Percentiles rank a stretch among this genome's conserved stretches.
These are phyloP conservation scores for Oryza australiensis DNA, from an alignment of 176 grass and related monocot genomes.

Conservation along the genomic window DNA sequence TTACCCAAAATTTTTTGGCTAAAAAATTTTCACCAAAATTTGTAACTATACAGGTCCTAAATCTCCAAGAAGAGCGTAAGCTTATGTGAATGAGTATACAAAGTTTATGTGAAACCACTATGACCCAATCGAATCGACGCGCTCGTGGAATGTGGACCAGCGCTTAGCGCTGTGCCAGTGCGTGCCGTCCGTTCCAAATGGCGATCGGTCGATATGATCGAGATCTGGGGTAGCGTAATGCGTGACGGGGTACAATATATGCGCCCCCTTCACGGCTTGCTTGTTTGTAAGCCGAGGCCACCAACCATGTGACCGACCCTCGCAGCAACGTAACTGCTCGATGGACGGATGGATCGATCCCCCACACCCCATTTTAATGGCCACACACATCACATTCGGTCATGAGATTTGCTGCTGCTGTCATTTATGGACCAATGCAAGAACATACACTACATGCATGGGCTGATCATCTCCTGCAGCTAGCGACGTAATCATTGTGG, in stretches of 20 bases:
- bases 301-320: conserved; percentile 30
- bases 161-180: not conserved
- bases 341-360: not conserved
- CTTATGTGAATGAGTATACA: too few relatives aligned
- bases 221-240: conserved; percentile 24
- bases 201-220: not conserved
- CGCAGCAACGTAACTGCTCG: not conserved
- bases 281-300: conserved; percentile 12
- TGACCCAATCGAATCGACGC: not conserved
- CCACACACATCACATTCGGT: not conserved
- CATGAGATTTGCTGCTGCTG: not conserved
- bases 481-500: not conserved
- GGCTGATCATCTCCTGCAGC: not conserved
- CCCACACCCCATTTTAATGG: conserved; percentile 17
- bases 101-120: too few relatives aligned
- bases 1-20: too few relatives aligned
- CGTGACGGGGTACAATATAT: not conserved
- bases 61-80: too few relatives aligned
- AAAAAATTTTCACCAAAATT: too few relatives aligned
- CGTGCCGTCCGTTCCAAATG: not conserved
- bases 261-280: conserved; percentile 15
- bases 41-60: too few relatives aligned
- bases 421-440: not conserved
- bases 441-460: not conserved
- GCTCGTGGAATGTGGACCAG: not conserved